Base-by-base conservation (phyloP, 805 yeast genomes). In the Candida maltosa region DNA sequence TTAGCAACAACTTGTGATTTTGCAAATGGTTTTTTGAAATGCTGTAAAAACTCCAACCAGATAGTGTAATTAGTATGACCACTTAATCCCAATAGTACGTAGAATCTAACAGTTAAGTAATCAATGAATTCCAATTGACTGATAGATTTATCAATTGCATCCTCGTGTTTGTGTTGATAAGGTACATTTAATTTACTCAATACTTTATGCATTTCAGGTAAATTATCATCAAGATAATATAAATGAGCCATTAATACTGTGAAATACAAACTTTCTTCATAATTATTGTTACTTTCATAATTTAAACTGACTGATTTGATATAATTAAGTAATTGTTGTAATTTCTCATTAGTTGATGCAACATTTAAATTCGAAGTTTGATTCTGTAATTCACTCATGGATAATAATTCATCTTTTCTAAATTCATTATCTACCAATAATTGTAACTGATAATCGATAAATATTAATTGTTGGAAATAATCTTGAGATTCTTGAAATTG, bases 391-490 rank as follows among this genome's bases (percentile, higher is more conserved):
- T 45, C 14, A 8, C 24, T 24, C 6, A 42, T 40, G 5, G 45
- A 53, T n/a, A 40, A 39, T 18, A 54, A 43, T 31, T 51, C 58
- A 11, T 44, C 42, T 6, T 60, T 59, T 12, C 44, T 44, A 29
- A 54, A 54, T 35, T 59, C 61, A 25, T 54, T 51, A 33, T 52
- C 55, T 24, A 65, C 47, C 5, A 58, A 41, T 5, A 53, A 36
- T 35, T 60, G 69, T 29, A 65, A 49, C 44, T 64, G 64, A 46
- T 61, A 58, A 41, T 67, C 73, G 23, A 64, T 45, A 33, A 56
- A 65, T 6, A 59, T 45, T 17, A 63, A 42, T 37, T 57, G 69
- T 34, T 56, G 54, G 40, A 67, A 51, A 29, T 52, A 56, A 26
- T 53, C 56, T 25, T 53, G 57, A 7, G 64, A 54, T 15, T 62